Evolutionary conservation across 1,284 basidiomycete genomes (phyloP).

Genomic region (Boletus coffeatus): DNA sequence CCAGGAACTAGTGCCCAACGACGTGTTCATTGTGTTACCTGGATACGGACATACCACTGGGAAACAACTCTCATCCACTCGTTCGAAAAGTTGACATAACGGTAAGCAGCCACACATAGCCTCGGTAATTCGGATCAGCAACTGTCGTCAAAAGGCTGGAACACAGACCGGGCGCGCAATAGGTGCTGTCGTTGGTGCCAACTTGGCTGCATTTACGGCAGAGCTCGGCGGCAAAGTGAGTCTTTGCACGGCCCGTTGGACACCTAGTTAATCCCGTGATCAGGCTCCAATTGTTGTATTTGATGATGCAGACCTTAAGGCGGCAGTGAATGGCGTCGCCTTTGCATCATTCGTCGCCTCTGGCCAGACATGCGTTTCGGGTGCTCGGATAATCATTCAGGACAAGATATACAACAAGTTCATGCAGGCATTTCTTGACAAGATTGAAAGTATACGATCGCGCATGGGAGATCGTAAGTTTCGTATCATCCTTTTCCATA

Average conservation of each 20-base stretch:
- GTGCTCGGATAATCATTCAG: conserved; percentile 69
- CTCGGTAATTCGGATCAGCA: conserved; percentile 2
- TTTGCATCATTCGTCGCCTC: conserved; percentile 83
- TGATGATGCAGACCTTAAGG: conserved; percentile 63
- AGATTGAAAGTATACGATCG: conserved; percentile 53
- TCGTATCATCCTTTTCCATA: conserved; percentile 15
- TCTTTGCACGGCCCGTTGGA: background rate
- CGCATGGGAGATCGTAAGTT: conserved; percentile 73
- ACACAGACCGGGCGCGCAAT: conserved; percentile 68
- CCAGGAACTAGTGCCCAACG: conserved; percentile 54
- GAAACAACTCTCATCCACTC: conserved; percentile 53
- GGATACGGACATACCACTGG: conserved; percentile 63
- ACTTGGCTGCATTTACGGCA: conserved; percentile 70
- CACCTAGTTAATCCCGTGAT: conserved; percentile 1
- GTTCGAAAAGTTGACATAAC: conserved; percentile 81
- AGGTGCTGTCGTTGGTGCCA: conserved; percentile 65
- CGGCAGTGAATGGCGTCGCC: conserved; percentile 71
- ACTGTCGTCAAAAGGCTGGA: conserved; percentile 51
- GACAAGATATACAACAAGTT: conserved; percentile 63
- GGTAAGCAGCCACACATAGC: conserved; percentile 36
- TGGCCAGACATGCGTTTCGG: conserved; percentile 82
- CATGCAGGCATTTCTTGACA: conserved; percentile 54
- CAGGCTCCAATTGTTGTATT: conserved; percentile 77
- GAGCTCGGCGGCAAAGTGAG: conserved; percentile 76
- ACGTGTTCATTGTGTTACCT: conserved; percentile 68